Evolutionary conservation across 208 protist species (phyloP).

Genomic region (Acanthamoeba castellanii): DNA sequence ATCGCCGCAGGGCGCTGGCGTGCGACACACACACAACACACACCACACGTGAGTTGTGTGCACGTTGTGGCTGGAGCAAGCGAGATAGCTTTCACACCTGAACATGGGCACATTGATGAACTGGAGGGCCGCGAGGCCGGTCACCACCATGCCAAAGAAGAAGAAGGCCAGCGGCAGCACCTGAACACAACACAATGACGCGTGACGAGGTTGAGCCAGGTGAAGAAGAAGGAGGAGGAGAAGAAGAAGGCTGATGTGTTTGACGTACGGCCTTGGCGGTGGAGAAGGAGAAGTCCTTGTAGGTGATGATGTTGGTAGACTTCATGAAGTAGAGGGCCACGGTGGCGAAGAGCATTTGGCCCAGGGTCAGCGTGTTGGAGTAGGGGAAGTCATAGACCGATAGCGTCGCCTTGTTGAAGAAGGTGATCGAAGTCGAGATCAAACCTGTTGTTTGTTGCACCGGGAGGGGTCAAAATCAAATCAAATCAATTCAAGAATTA

Average conservation of each 20-base stretch:
- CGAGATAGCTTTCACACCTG: constrained; percentile 24
- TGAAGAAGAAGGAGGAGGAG: background rate
- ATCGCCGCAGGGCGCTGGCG: constrained; percentile 79
- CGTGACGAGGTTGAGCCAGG: background rate
- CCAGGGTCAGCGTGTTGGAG: constrained; percentile 79
- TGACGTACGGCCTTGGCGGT: background rate
- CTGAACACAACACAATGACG: constrained; percentile 76
- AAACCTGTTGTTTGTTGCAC: too few species aligned
- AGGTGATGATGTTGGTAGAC: background rate
- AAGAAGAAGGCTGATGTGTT: too few species aligned
- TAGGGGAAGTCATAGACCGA: constrained; percentile 81
- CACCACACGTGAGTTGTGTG: too few species aligned
- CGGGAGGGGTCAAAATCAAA: too few species aligned
- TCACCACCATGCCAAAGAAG: constrained; percentile 86
- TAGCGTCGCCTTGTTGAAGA: constrained; percentile 86
- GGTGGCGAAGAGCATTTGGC: constrained; percentile 83
- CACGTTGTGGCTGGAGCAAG: too few species aligned
- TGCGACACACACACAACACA: too few species aligned
- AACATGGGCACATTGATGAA: constrained; percentile 87
- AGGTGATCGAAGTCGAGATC: constrained; percentile 84
- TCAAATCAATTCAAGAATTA: too few species aligned
- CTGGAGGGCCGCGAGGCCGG: constrained; percentile 82
- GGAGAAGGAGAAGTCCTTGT: constrained; percentile 23
- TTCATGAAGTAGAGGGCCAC: constrained; percentile 75
- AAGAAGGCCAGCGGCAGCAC: constrained; percentile 86